A percentile compares a stretch with the other conserved stretches of the same genome.
Conservation (phyloP, 1,139 yeast genomes). For the Geotrichum aggregatum region DNA sequence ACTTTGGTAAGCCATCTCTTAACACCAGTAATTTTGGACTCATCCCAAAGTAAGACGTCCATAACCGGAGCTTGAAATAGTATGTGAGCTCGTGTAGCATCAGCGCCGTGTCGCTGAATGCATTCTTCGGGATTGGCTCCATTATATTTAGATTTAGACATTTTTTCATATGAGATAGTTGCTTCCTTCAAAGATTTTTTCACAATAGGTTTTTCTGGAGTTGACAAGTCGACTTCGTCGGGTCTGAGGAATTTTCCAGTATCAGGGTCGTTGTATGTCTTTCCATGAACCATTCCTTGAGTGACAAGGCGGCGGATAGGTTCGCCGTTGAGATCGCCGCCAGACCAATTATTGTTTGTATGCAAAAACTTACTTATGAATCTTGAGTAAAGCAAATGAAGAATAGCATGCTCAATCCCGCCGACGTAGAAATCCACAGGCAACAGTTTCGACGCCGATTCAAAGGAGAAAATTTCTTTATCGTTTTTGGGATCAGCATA, state of each 20-base stretch:
- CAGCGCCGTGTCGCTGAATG: constrained; percentile 81
- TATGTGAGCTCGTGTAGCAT: constrained; percentile 89
- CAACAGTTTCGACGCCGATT: constrained; percentile 52
- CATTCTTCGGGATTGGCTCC: constrained; percentile 88
- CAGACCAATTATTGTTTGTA: constrained; percentile 54
- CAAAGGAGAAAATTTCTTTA: constrained; percentile 48
- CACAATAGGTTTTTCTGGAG: constrained; percentile 46
- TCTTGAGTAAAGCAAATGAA: constrained; percentile 80
- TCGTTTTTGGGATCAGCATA: constrained; percentile 69
- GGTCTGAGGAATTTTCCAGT: constrained; percentile 75
- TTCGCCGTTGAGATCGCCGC: constrained; percentile 55
- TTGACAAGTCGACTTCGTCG: constrained; percentile 52
- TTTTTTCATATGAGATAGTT: constrained; percentile 66
- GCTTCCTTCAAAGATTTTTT: constrained; percentile 52
- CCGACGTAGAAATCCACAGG: constrained; percentile 92
- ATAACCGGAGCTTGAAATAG: constrained; percentile 88
- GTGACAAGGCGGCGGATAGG: constrained; percentile 78
- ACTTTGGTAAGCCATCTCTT: constrained; percentile 80
- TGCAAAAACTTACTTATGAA: constrained; percentile 77
- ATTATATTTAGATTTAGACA: constrained; percentile 93
- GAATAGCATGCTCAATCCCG: constrained; percentile 93
- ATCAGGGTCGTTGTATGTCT: constrained; percentile 67
- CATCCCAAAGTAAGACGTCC: constrained; percentile 87
- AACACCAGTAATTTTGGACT: constrained; percentile 75
- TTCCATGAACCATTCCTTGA: constrained; percentile 98